phyloP scores from a whole-genome alignment of 345 rosid species.

The Eucalyptus regnans region DNA sequence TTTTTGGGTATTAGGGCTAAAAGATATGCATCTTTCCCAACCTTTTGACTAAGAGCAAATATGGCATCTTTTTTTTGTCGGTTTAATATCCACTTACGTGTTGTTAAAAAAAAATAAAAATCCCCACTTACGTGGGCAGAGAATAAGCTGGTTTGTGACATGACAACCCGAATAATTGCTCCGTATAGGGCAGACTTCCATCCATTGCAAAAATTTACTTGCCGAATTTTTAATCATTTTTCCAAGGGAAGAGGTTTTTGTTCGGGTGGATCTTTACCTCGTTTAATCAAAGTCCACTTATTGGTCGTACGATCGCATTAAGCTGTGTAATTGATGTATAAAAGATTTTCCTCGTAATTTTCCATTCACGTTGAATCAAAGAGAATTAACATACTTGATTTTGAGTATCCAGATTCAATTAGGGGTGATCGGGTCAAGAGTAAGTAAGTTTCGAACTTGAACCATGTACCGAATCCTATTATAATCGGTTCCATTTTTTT shows the following conservation, averaged over 20 bases:
- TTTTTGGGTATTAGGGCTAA: background rate
- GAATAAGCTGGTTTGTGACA: background rate
- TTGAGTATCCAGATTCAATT: accelerated
- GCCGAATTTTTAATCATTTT: background rate
- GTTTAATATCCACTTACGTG: background rate
- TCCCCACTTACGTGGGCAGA: background rate
- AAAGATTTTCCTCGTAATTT: background rate
- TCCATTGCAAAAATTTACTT: background rate
- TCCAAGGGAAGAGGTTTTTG: background rate
- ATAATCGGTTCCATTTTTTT: accelerated
- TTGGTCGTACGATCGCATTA: background rate
- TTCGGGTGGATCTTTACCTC: background rate
- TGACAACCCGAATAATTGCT: background rate
- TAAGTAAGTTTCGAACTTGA: accelerated
- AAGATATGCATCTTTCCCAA: background rate
- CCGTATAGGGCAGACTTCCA: background rate
- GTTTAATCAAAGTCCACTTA: background rate
- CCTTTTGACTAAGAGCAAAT: background rate
- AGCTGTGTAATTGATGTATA: background rate
- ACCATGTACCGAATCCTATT: accelerated
- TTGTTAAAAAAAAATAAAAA: too few species aligned
- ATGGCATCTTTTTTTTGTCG: background rate
- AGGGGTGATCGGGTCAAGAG: accelerated
- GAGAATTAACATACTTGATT: too few species aligned
- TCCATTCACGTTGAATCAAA: background rate